Conservation (phyloP, 1,139 yeast genomes). For the Pichia sp. region DNA sequence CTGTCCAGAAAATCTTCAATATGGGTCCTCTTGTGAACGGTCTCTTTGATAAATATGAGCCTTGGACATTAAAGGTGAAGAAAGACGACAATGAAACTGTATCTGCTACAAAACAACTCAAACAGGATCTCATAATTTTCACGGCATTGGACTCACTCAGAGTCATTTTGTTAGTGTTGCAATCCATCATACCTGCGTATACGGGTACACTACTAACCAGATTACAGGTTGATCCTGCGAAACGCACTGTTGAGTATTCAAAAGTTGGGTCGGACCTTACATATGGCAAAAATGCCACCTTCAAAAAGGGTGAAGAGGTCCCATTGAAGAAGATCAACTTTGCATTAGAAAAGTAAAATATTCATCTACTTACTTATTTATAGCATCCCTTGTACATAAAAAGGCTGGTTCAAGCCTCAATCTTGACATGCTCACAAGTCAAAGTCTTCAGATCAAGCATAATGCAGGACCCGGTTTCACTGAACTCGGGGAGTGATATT, state of each 20-base stretch:
- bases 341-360: too few relatives aligned
- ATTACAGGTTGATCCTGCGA: constrained; percentile 40
- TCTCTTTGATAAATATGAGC: constrained; percentile 46
- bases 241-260: constrained; percentile 35
- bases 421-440: constrained; percentile 34
- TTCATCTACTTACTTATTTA: too few relatives aligned
- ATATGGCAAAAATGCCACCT: constrained; percentile 38
- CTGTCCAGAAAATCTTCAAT: constrained; percentile 57
- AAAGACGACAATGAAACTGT: constrained; percentile 17
- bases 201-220: constrained; percentile 55
- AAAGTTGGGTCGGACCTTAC: constrained; percentile 39
- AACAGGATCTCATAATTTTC: constrained; percentile 49
- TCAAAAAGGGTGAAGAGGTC: constrained; percentile 27
- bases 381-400: constrained; percentile 4
- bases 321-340: constrained; percentile 30
- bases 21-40: constrained; percentile 56
- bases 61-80: constrained; percentile 30
- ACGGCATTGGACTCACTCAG: constrained; percentile 68
- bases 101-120: constrained; percentile 15
- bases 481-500: constrained; percentile 67
- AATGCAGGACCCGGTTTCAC: constrained; percentile 59
- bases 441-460: constrained; percentile 55
- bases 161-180: constrained; percentile 55
- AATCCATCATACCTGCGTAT: constrained; percentile 67
- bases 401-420: too few relatives aligned